Evolutionary conservation across 371 early-diverging fungal genomes (phyloP), one percentile per base, ranked within the genome.

Genomic region (Apophysomyces sp.): DNA sequence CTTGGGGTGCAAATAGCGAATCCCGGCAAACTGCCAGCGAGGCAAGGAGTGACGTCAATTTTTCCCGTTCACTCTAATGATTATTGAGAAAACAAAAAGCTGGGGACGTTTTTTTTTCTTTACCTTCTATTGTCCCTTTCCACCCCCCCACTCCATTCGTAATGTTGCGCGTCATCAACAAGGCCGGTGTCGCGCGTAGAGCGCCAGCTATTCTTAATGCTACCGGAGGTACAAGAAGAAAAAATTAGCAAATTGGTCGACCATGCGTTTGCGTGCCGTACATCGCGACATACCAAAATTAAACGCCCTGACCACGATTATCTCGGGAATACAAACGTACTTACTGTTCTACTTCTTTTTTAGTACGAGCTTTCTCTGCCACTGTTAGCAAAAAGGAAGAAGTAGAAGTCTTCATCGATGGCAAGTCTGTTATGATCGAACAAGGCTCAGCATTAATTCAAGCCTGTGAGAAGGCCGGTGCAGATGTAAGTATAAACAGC

Each of bases 361-460:
- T 76, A 70, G 74, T 68, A 54, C 84, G 87, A 64, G 72, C 81
- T 30, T 84, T 88, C 69, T 70, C 77, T 58, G 79, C 86, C 58
- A 80, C 85, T 31, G 65, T 74, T 28, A 64, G 73, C 63, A 77
- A 75, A 58, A 80, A 71, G 63, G 80, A 86, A 61, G 85, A 89
- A 74, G 80, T 91, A 28, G 94, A 94, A 73, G 84, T 94, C 67
- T 94, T 95, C 74, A 86, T 98, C 59, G 92, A 98, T 78, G 94
- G 94, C 71, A 91, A 90, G 70, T 75, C 95, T 11, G 92, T 97
- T 51, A 87, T 86, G 85, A 86, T 97, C 57, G 96, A 96, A 69
- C 87, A 89, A 66, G 98, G 98, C 37, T 83, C 95, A 16, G 96
- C 98, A 26, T 82, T 96, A 57, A 98, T 98, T 77, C 97, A 98